phyloP scores from a whole-genome alignment of 768 basidiomycete genomes.

The Termitomyces sp. region DNA sequence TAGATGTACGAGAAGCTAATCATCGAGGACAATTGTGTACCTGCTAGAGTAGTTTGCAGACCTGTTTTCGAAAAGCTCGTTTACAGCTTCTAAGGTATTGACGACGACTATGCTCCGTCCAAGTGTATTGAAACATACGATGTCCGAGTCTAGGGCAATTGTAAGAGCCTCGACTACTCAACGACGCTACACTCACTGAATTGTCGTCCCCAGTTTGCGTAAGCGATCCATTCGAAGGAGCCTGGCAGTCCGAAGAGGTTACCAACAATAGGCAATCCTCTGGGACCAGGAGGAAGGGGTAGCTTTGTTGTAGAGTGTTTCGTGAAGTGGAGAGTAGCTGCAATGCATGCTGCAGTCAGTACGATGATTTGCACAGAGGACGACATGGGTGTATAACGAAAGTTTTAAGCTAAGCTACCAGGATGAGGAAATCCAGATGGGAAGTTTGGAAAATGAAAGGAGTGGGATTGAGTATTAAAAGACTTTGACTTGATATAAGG shows the following conservation, averaged over 20 bases:
- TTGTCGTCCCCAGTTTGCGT: conserved; percentile 34
- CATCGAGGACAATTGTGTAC: neutral
- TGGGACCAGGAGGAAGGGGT: conserved; percentile 39
- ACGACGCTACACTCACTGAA: conserved; percentile 21
- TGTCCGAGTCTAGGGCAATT: conserved; percentile 15
- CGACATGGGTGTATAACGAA: neutral
- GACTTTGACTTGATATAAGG: too few species aligned
- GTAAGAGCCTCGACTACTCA: neutral
- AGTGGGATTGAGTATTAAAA: too few species aligned
- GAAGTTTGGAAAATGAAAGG: too few species aligned
- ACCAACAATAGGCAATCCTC: conserved; percentile 33
- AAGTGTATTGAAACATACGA: conserved; percentile 18
- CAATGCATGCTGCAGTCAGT: neutral
- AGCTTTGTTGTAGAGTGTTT: neutral
- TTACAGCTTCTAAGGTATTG: conserved; percentile 16
- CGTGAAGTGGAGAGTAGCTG: neutral
- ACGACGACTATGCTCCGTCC: conserved; percentile 19
- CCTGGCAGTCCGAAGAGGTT: conserved; percentile 35
- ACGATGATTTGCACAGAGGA: neutral
- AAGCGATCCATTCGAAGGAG: conserved; percentile 30
- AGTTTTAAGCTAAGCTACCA: neutral
- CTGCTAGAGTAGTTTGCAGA: conserved; percentile 19
- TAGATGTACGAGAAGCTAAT: neutral
- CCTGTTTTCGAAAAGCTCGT: conserved; percentile 20
- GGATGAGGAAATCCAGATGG: too few species aligned